A percentile compares a stretch with the other conserved stretches of the same genome.
Conservation (phyloP, 192 early-diverging fungal species). For the Phycomyces blakesleeanus region DNA sequence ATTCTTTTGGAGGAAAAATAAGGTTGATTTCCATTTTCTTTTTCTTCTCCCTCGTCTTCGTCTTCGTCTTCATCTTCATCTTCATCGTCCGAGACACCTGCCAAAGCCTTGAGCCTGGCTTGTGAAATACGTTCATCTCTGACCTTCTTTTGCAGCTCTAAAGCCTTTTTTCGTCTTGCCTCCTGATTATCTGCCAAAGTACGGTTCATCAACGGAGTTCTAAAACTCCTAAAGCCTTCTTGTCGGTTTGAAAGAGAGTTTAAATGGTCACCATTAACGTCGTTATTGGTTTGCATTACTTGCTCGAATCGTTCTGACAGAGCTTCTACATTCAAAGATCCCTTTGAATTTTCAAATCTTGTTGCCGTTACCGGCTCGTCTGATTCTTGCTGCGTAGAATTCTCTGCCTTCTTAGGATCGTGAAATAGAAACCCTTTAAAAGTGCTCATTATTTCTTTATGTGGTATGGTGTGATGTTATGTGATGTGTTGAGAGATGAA, state of each 20-base stretch:
- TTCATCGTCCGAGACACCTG: neutral
- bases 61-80: slow-evolving; percentile 13
- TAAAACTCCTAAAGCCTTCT: neutral
- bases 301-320: neutral
- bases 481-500: no score
- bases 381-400: no score
- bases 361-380: no score
- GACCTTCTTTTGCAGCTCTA: slow-evolving; percentile 16
- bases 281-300: neutral
- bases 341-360: no score
- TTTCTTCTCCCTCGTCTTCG: slow-evolving; percentile 12
- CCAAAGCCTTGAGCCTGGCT: slow-evolving; percentile 4
- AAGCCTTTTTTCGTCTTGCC: slow-evolving; percentile 16
- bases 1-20: neutral
- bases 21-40: neutral
- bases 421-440: no score
- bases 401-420: no score
- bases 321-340: neutral
- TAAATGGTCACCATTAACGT: neutral
- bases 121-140: slow-evolving; percentile 1
- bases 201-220: slow-evolving; percentile 16
- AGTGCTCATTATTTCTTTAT: no score
- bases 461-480: no score
- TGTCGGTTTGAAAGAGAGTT: neutral
- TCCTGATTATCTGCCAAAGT: slow-evolving; percentile 14